Percentiles rank a stretch among this genome's conserved stretches.
Conservation (phyloP, 2,329 filamentous ascomycete genomes). For the Nothophaeocryptopus gaeumannii region DNA sequence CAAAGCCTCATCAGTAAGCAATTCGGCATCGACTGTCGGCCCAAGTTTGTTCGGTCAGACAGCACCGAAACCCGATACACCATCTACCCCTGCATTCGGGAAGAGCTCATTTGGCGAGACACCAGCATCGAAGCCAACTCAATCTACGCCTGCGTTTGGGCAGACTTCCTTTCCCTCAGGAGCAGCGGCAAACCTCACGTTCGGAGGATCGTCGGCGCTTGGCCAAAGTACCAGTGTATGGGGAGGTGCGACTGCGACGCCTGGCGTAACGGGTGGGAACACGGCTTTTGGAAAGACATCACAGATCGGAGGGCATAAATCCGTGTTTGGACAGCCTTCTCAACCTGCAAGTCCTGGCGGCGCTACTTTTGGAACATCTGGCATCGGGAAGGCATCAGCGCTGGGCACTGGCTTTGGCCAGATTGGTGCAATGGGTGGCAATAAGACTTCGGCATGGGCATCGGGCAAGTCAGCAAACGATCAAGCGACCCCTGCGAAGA, state of each 20-base stretch:
- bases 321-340: neutral
- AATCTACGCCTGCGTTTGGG: conserved; percentile 14
- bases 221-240: conserved; percentile 1
- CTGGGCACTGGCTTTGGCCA: conserved; percentile 10
- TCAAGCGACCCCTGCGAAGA: neutral
- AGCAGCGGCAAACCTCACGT: neutral
- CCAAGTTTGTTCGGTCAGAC: neutral
- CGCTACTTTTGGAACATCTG: conserved; percentile 9
- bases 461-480: conserved; percentile 10
- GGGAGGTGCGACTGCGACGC: neutral
- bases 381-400: conserved; percentile 5
- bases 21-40: conserved; percentile 24
- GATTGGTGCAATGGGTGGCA: conserved; percentile 7
- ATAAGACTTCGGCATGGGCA: conserved; percentile 6
- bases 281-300: conserved; percentile 8
- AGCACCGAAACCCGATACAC: conserved; percentile 6
- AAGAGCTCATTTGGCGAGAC: conserved; percentile 5
- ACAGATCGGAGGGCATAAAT: too few relatives aligned
- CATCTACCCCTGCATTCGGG: conserved; percentile 16
- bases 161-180: conserved; percentile 1
- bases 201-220: neutral
- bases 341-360: neutral
- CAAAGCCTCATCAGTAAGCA: neutral
- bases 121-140: neutral
- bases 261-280: neutral